Evolutionary conservation across 2,329 filamentous ascomycete species (phyloP), one percentile per base, ranked within the genome.

Genomic region (Colletotrichum cereale): DNA sequence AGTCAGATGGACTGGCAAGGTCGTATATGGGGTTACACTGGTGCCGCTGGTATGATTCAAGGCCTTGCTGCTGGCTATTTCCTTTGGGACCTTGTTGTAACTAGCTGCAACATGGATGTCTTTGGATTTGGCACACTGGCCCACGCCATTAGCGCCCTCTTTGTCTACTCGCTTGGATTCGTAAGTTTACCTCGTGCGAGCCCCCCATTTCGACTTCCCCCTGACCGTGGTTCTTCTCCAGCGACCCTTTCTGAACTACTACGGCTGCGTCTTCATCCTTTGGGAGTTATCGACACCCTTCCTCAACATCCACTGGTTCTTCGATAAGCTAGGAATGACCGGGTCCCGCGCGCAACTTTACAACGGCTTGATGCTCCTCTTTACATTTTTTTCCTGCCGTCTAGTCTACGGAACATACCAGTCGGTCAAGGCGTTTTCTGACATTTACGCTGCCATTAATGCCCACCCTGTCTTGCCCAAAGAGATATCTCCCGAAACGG

Each of bases 221-320:
- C 71, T 40, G 73, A 67, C n/a, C 14, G 7, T 29, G 6, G 34
- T 26, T 73, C 36, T 26, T 73, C 36, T 66, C 38, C 78, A 96
- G 93, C 88, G 93, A 72, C 94, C 94, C 2, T 95, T 96, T 77
- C 87, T 95, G 74, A 95, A 96, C 84, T 95, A 91, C 84, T 97
- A 96, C 81, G 92, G 89, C 67, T 88, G 88, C 67, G 89, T 90
- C 71, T 97, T 97, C 81, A 93, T 97, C 77, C 90, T 96, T 70
- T 97, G 95, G 88, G 94, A 97, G 81, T 88, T 97, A 48, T 95
- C 93, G 34, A 93, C 92, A 5, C 93, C 93, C 10, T 95, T 96
- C 81, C 87, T 96, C 69, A 97, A 97, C 79, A 88, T 96, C 79
- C 94, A 97, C 85, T 97, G 94, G 94, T 96, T 96, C 84, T 93